These are phyloP conservation scores for Stagonosporopsis tanaceti DNA, from an alignment of 2,329 filamentous ascomycete species.

Conservation along the genomic window DNA sequence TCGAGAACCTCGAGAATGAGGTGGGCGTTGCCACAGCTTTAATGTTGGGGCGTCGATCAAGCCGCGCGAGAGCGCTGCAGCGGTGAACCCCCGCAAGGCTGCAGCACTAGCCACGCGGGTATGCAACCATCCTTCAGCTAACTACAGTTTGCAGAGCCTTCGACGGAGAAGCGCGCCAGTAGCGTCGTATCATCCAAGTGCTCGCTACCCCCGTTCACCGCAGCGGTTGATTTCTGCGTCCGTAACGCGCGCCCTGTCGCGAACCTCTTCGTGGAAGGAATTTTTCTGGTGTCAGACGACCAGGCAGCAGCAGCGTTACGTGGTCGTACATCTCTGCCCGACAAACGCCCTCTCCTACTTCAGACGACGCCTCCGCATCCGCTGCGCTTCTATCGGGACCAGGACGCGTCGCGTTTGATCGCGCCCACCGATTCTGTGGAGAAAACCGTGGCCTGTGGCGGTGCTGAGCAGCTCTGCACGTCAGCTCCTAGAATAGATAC, in stretches of 20 bases:
- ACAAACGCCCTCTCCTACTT: not conserved
- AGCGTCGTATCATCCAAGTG: slow-evolving; percentile 12
- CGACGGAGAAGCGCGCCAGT: slow-evolving; percentile 19
- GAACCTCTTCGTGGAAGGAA: not conserved
- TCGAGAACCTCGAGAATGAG: not conserved
- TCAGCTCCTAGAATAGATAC: not conserved
- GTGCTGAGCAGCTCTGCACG: slow-evolving; percentile 4
- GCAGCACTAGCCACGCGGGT: slow-evolving; percentile 20
- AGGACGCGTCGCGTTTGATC: not conserved
- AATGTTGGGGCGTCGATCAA: not conserved
- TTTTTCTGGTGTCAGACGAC: not conserved
- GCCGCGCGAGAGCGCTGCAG: not conserved
- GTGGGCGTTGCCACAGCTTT: not conserved
- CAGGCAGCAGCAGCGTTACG: slow-evolving; percentile 2
- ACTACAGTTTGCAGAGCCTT: slow-evolving; percentile 17
- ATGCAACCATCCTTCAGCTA: slow-evolving; percentile 19
- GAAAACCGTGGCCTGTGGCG: slow-evolving; percentile 13
- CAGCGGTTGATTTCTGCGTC: slow-evolving; percentile 1
- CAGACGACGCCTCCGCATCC: not conserved
- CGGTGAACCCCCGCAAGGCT: slow-evolving; percentile 19
- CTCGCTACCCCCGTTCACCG: slow-evolving; percentile 10
- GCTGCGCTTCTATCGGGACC: not conserved
- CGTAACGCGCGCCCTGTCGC: not conserved
- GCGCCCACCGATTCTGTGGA: slow-evolving; percentile 4
- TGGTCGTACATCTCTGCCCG: not conserved